Evolutionary conservation across 495 filamentous ascomycete species (phyloP).

Genomic region (Penicillium turbatum): DNA sequence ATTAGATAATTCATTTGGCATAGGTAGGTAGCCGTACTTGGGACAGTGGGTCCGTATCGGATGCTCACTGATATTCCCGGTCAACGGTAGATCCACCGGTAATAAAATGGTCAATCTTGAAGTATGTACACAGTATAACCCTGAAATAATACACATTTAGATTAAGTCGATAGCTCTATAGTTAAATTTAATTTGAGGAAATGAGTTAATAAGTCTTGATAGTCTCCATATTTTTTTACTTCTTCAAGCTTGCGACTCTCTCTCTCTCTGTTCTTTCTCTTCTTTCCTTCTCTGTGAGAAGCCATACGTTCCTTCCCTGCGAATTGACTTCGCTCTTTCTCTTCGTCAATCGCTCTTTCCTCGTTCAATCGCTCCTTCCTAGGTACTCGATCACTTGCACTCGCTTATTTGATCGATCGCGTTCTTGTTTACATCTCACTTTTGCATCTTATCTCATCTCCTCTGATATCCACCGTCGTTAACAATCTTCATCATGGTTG

Average conservation of each 20-base stretch:
- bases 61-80: too few relatives aligned
- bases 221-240: slow-evolving; percentile 20
- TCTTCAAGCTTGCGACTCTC: slow-evolving; percentile 19
- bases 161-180: background rate
- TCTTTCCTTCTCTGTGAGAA: slow-evolving; percentile 30
- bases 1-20: too few relatives aligned
- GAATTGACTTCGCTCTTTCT: slow-evolving; percentile 49
- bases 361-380: slow-evolving; percentile 17
- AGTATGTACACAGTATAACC: too few relatives aligned
- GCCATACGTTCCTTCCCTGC: slow-evolving; percentile 40
- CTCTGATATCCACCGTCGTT: slow-evolving; percentile 29
- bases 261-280: slow-evolving; percentile 21
- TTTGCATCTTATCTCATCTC: background rate
- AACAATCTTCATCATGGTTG: slow-evolving; percentile 30
- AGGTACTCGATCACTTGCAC: background rate
- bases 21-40: too few relatives aligned
- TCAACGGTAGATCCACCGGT: slow-evolving; percentile 3
- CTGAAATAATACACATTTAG: too few relatives aligned
- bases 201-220: slow-evolving; percentile 18
- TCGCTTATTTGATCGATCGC: background rate
- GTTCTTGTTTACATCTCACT: slow-evolving; percentile 1
- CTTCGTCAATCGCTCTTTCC: slow-evolving; percentile 18
- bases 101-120: background rate
- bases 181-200: slow-evolving; percentile 2
- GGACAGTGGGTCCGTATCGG: slow-evolving; percentile 7